Evolutionary conservation across 345 rosid genomes (phyloP).

Genomic region (Salix viminalis): DNA sequence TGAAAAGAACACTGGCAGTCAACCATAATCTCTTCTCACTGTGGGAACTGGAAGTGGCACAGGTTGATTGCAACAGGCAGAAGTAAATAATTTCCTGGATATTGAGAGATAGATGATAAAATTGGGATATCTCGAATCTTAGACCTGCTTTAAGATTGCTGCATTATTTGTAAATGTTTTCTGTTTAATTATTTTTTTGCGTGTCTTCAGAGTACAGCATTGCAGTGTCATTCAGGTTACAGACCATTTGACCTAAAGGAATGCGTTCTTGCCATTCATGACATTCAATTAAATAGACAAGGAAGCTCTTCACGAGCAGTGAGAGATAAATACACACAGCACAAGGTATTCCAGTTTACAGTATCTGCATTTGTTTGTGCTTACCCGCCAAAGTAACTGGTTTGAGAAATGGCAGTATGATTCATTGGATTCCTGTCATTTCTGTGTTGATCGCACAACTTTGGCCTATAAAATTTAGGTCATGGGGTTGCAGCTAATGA

Average conservation of each 20-base stretch:
- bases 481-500: not conserved
- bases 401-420: not conserved
- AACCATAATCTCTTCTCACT: not conserved
- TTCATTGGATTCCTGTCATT: not conserved
- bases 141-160: not conserved
- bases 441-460: not conserved
- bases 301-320: slow-evolving; percentile 6
- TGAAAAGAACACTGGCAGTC: not conserved
- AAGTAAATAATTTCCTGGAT: not conserved
- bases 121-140: too few relatives aligned
- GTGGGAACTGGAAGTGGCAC: not conserved
- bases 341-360: slow-evolving; percentile 8
- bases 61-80: not conserved
- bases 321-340: slow-evolving; percentile 17
- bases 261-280: slow-evolving; percentile 19
- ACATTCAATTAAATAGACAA: slow-evolving; percentile 12
- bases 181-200: not conserved
- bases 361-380: not conserved
- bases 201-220: slow-evolving; percentile 13
- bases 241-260: slow-evolving; percentile 21
- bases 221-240: slow-evolving; percentile 19
- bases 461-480: not conserved
- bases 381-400: not conserved
- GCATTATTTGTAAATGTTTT: not conserved
- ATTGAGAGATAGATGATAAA: not conserved